A percentile compares a stretch with the other conserved stretches of the same genome.
Conservation (phyloP, 495 filamentous ascomycete genomes). For the Tuber borchii region DNA sequence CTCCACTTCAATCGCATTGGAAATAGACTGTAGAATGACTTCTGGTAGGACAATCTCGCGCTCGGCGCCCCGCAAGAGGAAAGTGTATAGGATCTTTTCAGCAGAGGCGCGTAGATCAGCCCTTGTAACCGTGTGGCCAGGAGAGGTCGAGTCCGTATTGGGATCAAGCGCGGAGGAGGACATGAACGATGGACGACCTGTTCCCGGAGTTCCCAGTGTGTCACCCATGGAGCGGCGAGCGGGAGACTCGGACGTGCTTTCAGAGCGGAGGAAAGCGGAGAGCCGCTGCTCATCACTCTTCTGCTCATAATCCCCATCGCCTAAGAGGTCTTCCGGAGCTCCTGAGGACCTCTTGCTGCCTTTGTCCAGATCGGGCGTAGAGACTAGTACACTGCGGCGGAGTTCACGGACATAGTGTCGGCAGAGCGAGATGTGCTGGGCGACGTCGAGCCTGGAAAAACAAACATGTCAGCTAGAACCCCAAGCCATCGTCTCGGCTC, state of each 20-base stretch:
- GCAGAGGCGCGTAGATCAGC: conserved; percentile 86
- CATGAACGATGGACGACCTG: conserved; percentile 40
- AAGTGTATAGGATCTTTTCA: conserved; percentile 96
- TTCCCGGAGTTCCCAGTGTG: conserved; percentile 50
- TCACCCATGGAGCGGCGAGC: conserved; percentile 46
- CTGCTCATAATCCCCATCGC: conserved; percentile 51
- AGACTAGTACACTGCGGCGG: conserved; percentile 82
- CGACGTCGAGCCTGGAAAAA: conserved; percentile 83
- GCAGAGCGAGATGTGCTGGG: conserved; percentile 96
- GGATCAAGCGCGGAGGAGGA: conserved; percentile 48
- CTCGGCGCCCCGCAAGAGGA: conserved; percentile 83
- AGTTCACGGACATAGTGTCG: conserved; percentile 96
- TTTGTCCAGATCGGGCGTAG: conserved; percentile 85
- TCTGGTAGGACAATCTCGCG: conserved; percentile 90
- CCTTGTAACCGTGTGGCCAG: conserved; percentile 73
- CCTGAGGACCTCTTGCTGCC: conserved; percentile 77
- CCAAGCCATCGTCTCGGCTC: neutral
- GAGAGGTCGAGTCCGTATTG: conserved; percentile 63
- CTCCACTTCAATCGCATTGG: conserved; percentile 74
- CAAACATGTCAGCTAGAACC: conserved; percentile 12
- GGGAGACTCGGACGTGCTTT: conserved; percentile 48
- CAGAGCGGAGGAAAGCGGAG: conserved; percentile 70
- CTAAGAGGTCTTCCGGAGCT: conserved; percentile 58
- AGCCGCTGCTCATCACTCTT: conserved; percentile 72
- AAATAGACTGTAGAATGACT: conserved; percentile 73